Conservation (phyloP, 2,329 filamentous ascomycete genomes). For the Neurospora sp. region DNA sequence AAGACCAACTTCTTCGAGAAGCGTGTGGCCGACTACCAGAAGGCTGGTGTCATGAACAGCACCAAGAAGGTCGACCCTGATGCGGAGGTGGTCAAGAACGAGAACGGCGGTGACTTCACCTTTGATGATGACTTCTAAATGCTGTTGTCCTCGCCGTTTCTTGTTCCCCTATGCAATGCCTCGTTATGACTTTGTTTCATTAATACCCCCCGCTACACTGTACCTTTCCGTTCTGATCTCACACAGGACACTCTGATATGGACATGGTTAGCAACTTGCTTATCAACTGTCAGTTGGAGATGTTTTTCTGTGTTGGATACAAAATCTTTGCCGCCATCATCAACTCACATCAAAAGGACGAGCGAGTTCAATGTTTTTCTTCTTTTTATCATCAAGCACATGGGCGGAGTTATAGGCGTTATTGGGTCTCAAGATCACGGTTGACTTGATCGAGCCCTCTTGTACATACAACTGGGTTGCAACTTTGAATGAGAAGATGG, state of each 20-base stretch:
- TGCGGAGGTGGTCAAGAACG: constrained; percentile 35
- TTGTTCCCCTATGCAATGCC: constrained; percentile 15
- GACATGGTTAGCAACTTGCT: not conserved
- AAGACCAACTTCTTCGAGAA: constrained; percentile 99
- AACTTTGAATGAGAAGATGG: not conserved
- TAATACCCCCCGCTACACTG: constrained; percentile 17
- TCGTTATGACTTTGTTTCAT: constrained; percentile 14
- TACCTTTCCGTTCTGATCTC: constrained; percentile 2
- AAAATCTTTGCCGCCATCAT: not conserved
- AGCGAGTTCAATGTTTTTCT: not conserved
- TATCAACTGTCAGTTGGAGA: not conserved
- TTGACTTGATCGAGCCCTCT: not conserved
- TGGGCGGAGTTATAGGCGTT: not conserved
- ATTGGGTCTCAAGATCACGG: not conserved
- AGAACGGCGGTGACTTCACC: constrained; percentile 68
- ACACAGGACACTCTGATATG: not conserved
- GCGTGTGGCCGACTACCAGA: constrained; percentile 98
- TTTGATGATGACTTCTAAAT: constrained; percentile 96
- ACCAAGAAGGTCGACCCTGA: constrained; percentile 55
- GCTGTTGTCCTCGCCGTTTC: constrained; percentile 9
- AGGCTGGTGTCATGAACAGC: constrained; percentile 96
- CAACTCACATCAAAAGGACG: not conserved
- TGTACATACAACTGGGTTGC: not conserved
- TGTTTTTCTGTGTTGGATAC: not conserved
- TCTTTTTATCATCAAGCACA: not conserved